Base-by-base conservation (phyloP, 306 rosid species). In the Chamaecrista fasciculata region DNA sequence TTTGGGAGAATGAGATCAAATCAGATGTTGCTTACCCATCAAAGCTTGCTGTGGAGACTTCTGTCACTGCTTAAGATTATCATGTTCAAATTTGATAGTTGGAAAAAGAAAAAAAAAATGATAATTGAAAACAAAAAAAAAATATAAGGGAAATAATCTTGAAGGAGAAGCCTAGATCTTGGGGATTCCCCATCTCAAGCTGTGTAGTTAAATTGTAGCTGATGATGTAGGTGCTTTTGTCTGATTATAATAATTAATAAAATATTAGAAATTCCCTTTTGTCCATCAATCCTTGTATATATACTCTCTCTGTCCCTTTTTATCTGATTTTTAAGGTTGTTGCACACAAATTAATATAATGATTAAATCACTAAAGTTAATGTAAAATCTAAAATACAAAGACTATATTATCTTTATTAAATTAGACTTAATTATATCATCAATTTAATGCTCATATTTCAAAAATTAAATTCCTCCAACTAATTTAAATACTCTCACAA, bases 1-100 rank as follows among this genome's bases (percentile, higher is more conserved):
- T 95, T 51, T 91, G 96, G 97, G 90, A 95, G 14, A 84, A 58
- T 75, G 96, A 87, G 10, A 78, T 52, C 18, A 87, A 84, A 91
- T 80, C 97, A 50, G 92, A 87, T 74, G 91, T 84, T 59, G 79
- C 80, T 20, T 90, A 84, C 81, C 50, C 98, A 55, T 85, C 86
- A 39, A 91, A 91, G 26, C 79, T 91, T 76, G 76, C 87, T 21
- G 96, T 91, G 81, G 96, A 91, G 76, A 88, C 97, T 20, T 81
- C 96, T 15, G 97, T 94, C 57, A 94, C 91, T 56, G 99, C 96
- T 72, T 90, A 75, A 79, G 48, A 68, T n/a, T 11, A 52, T 33
- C 47, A 14, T 21, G 42, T 31, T 65, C 42, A 52, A 63, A 46
- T 28, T 69, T 49, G 70, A 62, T 73, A n/a, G n/a, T n/a, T n/a